Evolutionary conservation across 208 protist genomes (phyloP).

Genomic region (Leishmania gerbilli): DNA sequence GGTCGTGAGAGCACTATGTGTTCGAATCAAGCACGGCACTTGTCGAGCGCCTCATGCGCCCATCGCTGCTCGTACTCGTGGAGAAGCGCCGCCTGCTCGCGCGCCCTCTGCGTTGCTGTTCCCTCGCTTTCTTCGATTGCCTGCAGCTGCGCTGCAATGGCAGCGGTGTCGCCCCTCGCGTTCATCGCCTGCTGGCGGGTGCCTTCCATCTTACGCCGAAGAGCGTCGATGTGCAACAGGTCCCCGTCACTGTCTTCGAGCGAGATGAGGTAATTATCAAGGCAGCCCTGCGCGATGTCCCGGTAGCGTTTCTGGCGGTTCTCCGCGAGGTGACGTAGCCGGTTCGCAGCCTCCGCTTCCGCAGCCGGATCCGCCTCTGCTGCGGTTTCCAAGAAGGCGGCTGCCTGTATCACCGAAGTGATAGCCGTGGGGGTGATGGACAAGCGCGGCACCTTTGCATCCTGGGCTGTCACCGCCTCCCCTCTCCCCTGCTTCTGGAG

Average conservation of each 20-base stretch:
- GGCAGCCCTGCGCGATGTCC: conserved; percentile 27
- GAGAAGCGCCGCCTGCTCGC: conserved; percentile 6
- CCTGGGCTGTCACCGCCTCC: too few species aligned
- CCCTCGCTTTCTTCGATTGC: conserved; percentile 14
- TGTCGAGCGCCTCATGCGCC: conserved; percentile 16
- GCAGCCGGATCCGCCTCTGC: not conserved
- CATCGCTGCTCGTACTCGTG: conserved; percentile 14
- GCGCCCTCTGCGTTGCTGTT: conserved; percentile 4
- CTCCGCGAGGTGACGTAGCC: not conserved
- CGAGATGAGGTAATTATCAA: conserved; percentile 44
- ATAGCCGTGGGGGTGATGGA: not conserved
- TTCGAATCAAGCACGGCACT: not conserved
- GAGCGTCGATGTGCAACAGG: conserved; percentile 25
- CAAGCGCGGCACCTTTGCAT: not conserved
- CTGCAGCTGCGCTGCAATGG: conserved; percentile 8
- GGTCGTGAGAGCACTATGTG: not conserved
- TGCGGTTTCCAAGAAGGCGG: conserved; percentile 2
- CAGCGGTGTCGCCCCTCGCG: conserved; percentile 15
- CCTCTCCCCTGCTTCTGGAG: not conserved
- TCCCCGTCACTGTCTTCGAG: conserved; percentile 56
- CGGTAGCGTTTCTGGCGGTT: conserved; percentile 16
- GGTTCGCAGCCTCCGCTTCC: conserved; percentile 1
- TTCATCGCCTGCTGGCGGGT: conserved; percentile 12
- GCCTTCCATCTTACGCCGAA: conserved; percentile 18
- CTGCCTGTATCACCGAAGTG: not conserved